Evolutionary conservation across 2,329 filamentous ascomycete genomes (phyloP), one percentile per base, ranked within the genome.

Genomic region (Byssothecium circinans): DNA sequence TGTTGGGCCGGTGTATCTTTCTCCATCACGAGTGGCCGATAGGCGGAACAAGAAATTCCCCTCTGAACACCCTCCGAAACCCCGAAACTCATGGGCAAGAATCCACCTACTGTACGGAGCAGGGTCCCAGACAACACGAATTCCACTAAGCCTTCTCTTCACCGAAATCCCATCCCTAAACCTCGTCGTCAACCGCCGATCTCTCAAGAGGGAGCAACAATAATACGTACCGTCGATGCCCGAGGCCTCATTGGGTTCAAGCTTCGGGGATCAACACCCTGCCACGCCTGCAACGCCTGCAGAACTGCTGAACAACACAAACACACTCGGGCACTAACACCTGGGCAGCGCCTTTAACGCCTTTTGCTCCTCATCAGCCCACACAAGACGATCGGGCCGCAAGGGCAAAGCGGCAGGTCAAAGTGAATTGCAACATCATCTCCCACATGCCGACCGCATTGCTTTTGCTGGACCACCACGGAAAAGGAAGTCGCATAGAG

Each of bases 281-380:
- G n/a, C 52, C 52, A 50, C 7, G n/a, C 42, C 52, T 56, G 50
- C 50, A 49, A 43, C 42, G 27, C 54, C 46, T 56, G 46, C 55
- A 50, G 46, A 25, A 25, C 23, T 32, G 6, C 7, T 32, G 29
- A 14, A 32, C 29, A 32, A n/a, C 29, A 32, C 29, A 32, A 29
- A 36, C 38, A 41, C 40, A 36, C 40, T 53, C 60, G 59, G 60
- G 60, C 61, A 58, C 63, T 65, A 66, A 56, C 23, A 20, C 17
- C 18, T 14, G 14, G 10, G 47, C 20, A 57, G 48, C 65, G 63
- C 64, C 60, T 57, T 46, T 41, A 41, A 45, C 41, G 44, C 50
- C 49, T 60, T 60, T 53, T 54, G 53, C 61, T 66, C 58, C 62
- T 52, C 53, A 43, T 56, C 54, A 41, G 50, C 50, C 53, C 46